Evolutionary conservation across 1,139 yeast genomes (phyloP), one percentile per base, ranked within the genome.

Genomic region (Pneumocystis oryctolagi): DNA sequence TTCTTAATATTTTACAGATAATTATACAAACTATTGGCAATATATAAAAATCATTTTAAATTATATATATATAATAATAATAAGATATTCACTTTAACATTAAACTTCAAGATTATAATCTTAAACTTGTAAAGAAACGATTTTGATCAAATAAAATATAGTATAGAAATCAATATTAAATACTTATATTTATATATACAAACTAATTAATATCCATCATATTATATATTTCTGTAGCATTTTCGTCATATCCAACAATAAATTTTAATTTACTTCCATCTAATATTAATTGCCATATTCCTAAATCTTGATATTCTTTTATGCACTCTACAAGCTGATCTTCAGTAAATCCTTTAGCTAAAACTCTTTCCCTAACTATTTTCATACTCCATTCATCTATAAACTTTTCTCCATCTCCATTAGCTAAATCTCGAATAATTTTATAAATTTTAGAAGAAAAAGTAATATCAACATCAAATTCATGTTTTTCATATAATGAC

Each of bases 271-370:
- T 47, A 2, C 64, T 61, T 2, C 68, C 68, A 31, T 67, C 60
- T 65, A 87, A 89, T 61, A 83, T 79, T 59, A 80, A 76, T 72
- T 86, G 89, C 92, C 95, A 87, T 58, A 89, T 82, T 62, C 85
- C 85, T 67, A 87, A 78, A 60, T 79, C 80, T 62, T 82, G 81
- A 72, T 90, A 90, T 71, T 87, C 92, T 60, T 79, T 77, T 62
- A 92, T 77, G 78, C 96, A 87, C 65, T 82, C 85, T 63, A 80
- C 82, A 68, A 90, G 80, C 71, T 89, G 92, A 67, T 83, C 82
- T 68, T 84, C 84, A 0, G 96, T 89, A 74, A 81, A 90, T 2
- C 97, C 97, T 73, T 87, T 85, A 32, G 88, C 87, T 62, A 87
- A 77, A 56, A 87, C 84, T n/a, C 89, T 79, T 66, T 84, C 84